Evolutionary conservation across 192 early-diverging fungal species (phyloP).

Genomic region (Backusella australiensis): DNA sequence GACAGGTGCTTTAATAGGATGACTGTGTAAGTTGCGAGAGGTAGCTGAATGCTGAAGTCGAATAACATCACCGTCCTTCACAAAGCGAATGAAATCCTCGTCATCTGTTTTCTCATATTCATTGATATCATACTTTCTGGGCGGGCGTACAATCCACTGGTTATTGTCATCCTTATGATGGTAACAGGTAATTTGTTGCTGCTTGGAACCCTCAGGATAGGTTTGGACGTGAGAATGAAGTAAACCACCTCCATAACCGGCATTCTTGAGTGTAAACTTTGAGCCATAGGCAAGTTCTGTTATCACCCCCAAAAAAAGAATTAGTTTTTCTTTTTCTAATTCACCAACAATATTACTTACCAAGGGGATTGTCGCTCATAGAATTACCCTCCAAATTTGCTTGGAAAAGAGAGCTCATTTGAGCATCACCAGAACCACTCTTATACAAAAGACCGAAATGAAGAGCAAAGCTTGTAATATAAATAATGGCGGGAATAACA

Average conservation of each 20-base stretch:
- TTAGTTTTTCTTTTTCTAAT: background rate
- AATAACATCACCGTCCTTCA: slow-evolving; percentile 77
- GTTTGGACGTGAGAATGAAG: slow-evolving; percentile 92
- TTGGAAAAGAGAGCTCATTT: slow-evolving; percentile 98
- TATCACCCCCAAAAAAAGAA: background rate
- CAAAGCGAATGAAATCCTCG: slow-evolving; percentile 26
- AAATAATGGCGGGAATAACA: slow-evolving; percentile 77
- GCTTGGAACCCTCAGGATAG: slow-evolving; percentile 85
- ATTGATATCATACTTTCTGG: background rate
- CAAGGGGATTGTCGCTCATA: slow-evolving; percentile 76
- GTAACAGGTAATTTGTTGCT: slow-evolving; percentile 97
- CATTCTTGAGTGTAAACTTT: slow-evolving; percentile 81
- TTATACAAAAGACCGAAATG: slow-evolving; percentile 89
- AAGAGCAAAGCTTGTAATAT: slow-evolving; percentile 78
- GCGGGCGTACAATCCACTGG: slow-evolving; percentile 69
- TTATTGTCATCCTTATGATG: slow-evolving; percentile 94
- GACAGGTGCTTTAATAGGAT: slow-evolving; percentile 72
- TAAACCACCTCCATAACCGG: slow-evolving; percentile 79
- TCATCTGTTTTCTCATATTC: slow-evolving; percentile 48
- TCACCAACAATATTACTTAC: slow-evolving; percentile 36
- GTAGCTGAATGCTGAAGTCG: slow-evolving; percentile 79
- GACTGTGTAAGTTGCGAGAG: slow-evolving; percentile 81
- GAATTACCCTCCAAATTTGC: slow-evolving; percentile 80
- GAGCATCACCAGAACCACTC: slow-evolving; percentile 90
- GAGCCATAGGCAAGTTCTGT: slow-evolving; percentile 89